Evolutionary conservation across 78 protist genomes (phyloP).

Genomic region (Dictyostelium capitatum): DNA sequence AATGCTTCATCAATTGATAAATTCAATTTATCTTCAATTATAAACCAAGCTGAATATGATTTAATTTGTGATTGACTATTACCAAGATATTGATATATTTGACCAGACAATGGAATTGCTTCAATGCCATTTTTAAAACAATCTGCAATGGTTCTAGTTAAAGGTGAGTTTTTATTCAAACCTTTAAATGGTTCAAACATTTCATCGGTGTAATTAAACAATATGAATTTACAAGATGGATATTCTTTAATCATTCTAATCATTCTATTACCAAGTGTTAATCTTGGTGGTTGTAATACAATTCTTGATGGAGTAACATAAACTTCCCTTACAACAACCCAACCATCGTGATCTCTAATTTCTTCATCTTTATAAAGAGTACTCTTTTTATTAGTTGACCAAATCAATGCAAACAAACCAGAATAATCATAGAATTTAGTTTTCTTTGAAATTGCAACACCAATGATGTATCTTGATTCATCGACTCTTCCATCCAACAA

Average conservation of each 20-base stretch:
- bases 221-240: neutral
- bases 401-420: neutral
- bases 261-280: constrained; percentile 3
- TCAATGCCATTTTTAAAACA: neutral
- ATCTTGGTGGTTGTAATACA: constrained; percentile 5
- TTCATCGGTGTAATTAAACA: constrained; percentile 11
- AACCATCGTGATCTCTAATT: neutral
- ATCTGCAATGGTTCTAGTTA: neutral
- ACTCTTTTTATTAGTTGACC: neutral
- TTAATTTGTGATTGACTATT: constrained; percentile 11
- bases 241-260: neutral
- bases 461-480: neutral
- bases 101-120: constrained; percentile 10
- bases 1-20: neutral
- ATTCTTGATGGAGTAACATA: constrained; percentile 50
- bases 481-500: neutral
- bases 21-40: neutral
- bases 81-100: constrained; percentile 19
- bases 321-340: neutral
- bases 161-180: neutral
- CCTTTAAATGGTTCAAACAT: constrained; percentile 3
- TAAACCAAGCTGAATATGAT: constrained; percentile 23
- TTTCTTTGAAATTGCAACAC: neutral
- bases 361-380: neutral
- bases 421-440: neutral